Percentiles rank a stretch among this genome's conserved stretches.
These are phyloP conservation scores for Cutaneotrichosporon mucoides DNA, from an alignment of 1,284 basidiomycete species.

Conservation along the genomic window DNA sequence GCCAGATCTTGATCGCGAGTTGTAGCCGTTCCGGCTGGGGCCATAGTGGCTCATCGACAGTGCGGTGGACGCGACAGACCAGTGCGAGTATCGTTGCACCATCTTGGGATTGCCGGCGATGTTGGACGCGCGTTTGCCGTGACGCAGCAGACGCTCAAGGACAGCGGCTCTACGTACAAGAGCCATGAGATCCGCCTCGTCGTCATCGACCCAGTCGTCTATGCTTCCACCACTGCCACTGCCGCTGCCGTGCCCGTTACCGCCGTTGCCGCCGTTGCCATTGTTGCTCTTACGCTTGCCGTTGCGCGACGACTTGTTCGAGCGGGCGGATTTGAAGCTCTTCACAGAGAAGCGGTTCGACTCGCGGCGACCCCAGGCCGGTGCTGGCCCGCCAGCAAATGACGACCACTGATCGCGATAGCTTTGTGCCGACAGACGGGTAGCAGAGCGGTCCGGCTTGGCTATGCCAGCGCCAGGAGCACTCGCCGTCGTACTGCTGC, in stretches of 20 bases:
- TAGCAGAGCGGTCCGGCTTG: neutral
- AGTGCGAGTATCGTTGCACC: slow-evolving; percentile 7
- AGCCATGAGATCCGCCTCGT: slow-evolving; percentile 33
- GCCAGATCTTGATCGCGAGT: neutral
- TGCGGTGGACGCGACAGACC: slow-evolving; percentile 4
- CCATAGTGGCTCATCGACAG: slow-evolving; percentile 4
- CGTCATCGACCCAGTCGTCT: slow-evolving; percentile 14
- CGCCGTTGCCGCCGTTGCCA: neutral
- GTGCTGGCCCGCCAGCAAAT: slow-evolving; percentile 18
- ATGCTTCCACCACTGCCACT: neutral
- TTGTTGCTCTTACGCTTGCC: slow-evolving; percentile 5
- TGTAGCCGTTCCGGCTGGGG: neutral
- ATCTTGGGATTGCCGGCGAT: slow-evolving; percentile 1
- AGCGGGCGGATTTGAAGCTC: slow-evolving; percentile 3
- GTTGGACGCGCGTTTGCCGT: slow-evolving; percentile 32
- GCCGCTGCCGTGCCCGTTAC: neutral
- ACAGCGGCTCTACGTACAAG: slow-evolving; percentile 36
- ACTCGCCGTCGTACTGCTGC: neutral
- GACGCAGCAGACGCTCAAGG: slow-evolving; percentile 35
- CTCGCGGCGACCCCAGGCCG: slow-evolving; percentile 18
- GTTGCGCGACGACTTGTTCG: slow-evolving; percentile 5
- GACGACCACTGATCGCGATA: neutral
- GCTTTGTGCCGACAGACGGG: neutral
- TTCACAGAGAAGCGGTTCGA: slow-evolving; percentile 5
- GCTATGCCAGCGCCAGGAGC: no score